Conservation (phyloP, 371 early-diverging fungal species). For the Mucor ambiguus region DNA sequence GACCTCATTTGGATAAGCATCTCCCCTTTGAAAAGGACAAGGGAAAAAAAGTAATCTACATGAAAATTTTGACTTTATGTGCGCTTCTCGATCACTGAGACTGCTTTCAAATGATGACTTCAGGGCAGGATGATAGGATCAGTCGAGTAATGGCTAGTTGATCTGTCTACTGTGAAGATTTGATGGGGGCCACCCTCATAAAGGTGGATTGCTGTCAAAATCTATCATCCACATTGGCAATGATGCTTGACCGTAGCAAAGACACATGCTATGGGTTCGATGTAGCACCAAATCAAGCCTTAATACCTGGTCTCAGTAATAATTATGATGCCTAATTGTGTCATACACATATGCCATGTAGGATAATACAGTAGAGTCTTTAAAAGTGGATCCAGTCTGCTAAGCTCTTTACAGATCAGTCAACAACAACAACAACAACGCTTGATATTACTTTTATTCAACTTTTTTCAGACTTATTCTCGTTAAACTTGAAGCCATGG, state of each 20-base stretch:
- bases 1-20: conserved; percentile 34
- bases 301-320: neutral
- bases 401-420: no score
- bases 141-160: neutral
- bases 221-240: neutral
- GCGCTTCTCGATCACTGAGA: neutral
- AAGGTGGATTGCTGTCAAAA: no score
- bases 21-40: conserved; percentile 37
- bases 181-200: neutral
- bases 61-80: neutral
- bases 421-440: no score
- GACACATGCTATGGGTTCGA: neutral
- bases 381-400: no score
- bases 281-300: neutral
- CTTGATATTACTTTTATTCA: neutral
- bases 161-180: neutral
- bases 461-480: neutral
- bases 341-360: neutral
- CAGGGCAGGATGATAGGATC: neutral
- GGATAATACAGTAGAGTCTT: no score
- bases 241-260: neutral
- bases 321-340: neutral
- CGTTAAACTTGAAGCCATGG: conserved; percentile 47
- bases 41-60: conserved; percentile 7
- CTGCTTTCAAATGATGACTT: neutral